phyloP scores from a whole-genome alignment of 2,329 filamentous ascomycete species.

The Neophaeococcomyces mojaviensis region DNA sequence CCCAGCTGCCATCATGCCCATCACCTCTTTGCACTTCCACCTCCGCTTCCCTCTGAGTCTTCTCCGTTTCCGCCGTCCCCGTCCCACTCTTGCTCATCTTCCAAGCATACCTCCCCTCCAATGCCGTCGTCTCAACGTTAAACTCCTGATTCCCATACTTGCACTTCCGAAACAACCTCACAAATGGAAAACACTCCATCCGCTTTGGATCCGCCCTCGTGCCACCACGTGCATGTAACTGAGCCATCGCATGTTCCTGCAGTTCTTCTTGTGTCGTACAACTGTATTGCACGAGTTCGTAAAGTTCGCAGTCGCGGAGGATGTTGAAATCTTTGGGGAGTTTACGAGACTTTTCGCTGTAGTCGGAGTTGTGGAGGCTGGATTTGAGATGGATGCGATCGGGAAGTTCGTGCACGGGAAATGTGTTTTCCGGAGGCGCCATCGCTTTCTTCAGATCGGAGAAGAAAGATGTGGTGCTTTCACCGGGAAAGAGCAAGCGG shows the following conservation, averaged over 20 bases:
- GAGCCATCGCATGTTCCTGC: constrained; percentile 9
- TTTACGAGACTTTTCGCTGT: constrained; percentile 47
- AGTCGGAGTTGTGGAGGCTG: constrained; percentile 31
- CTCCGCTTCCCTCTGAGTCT: constrained; percentile 2
- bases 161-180: constrained; percentile 9
- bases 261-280: constrained; percentile 46
- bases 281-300: constrained; percentile 56
- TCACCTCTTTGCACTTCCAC: constrained; percentile 6
- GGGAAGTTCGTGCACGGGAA: constrained; percentile 46
- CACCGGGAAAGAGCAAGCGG: neutral
- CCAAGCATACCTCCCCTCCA: constrained; percentile 43
- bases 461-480: neutral
- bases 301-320: constrained; percentile 44
- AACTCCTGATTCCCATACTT: constrained; percentile 26
- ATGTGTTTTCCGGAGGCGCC: constrained; percentile 49
- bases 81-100: constrained; percentile 23
- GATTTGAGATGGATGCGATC: constrained; percentile 37
- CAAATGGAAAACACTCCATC: neutral
- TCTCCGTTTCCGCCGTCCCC: constrained; percentile 9
- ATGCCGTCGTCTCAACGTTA: constrained; percentile 55
- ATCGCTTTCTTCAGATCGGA: constrained; percentile 30
- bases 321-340: constrained; percentile 43
- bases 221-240: neutral
- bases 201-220: neutral
- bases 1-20: constrained; percentile 11